Conservation (phyloP, 345 rosid genomes). For the Physaria fendleri region DNA sequence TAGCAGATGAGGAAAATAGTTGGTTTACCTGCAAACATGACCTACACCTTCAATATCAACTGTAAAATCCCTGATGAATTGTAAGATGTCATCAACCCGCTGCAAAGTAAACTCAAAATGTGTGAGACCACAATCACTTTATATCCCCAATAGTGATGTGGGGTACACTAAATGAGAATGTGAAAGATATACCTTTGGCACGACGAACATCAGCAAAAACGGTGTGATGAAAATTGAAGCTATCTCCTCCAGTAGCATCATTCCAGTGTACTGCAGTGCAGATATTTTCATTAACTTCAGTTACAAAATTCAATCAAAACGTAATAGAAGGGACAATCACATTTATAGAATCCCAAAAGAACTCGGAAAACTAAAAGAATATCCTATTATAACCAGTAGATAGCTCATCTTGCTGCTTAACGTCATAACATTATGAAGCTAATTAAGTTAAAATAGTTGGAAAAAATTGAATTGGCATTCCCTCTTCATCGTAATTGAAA, state of each 20-base stretch:
- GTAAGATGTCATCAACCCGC: constrained; percentile 93
- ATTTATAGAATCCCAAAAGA: not conserved
- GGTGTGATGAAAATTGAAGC: constrained; percentile 97
- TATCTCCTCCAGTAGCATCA: constrained; percentile 97
- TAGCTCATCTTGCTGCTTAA: not conserved
- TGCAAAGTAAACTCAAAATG: constrained; percentile 35
- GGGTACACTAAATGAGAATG: not conserved
- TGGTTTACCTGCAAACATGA: constrained; percentile 78
- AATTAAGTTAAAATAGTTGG: not conserved
- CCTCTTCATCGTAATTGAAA: not conserved
- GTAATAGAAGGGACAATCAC: not conserved
- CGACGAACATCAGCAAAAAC: constrained; percentile 72
- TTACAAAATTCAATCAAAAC: not conserved
- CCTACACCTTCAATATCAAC: constrained; percentile 94
- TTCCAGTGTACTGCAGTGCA: constrained; percentile 79
- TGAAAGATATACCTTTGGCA: constrained; percentile 56
- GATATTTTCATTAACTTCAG: not conserved
- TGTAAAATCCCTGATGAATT: constrained; percentile 78
- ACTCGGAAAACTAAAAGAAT: not conserved
- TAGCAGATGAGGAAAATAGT: not conserved
- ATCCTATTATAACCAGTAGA: not conserved
- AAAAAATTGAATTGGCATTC: not conserved
- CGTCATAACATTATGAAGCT: not conserved
- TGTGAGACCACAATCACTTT: not conserved
- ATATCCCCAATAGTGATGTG: not conserved